These are phyloP conservation scores for Gryganskiella cystojenkinii DNA, from an alignment of 192 early-diverging fungal species.

Conservation along the genomic window DNA sequence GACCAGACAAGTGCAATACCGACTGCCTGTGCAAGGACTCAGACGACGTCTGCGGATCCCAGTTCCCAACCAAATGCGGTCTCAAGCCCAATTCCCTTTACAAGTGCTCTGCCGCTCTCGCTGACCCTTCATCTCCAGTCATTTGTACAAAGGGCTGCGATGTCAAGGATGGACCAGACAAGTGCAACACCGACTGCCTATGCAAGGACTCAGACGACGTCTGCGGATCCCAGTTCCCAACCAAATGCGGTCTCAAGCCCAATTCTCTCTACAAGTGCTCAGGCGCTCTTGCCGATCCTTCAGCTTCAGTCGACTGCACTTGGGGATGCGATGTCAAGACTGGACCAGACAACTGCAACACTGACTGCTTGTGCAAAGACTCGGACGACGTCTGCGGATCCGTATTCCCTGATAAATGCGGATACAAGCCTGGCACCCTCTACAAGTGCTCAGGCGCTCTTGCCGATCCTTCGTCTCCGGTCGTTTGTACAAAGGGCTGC, in stretches of 20 bases:
- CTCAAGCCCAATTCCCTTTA: conserved; percentile 4
- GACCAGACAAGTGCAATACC: conserved; percentile 4
- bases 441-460: background rate
- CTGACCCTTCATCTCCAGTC: conserved; percentile 5
- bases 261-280: conserved; percentile 1
- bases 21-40: conserved; percentile 5
- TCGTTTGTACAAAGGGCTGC: too few species aligned
- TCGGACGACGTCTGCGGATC: background rate
- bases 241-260: background rate
- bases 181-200: too few species aligned
- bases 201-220: background rate
- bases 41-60: conserved; percentile 7
- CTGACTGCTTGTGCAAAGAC: background rate
- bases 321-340: background rate
- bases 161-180: too few species aligned
- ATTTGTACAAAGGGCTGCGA: too few species aligned
- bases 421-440: background rate
- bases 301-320: background rate
- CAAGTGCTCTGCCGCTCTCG: conserved; percentile 4
- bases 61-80: background rate
- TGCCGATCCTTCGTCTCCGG: too few species aligned
- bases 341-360: background rate
- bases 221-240: background rate
- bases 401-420: background rate
- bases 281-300: background rate